These are phyloP conservation scores for Ustilago cynodontis DNA, from an alignment of 1,284 basidiomycete species.

Conservation along the genomic window DNA sequence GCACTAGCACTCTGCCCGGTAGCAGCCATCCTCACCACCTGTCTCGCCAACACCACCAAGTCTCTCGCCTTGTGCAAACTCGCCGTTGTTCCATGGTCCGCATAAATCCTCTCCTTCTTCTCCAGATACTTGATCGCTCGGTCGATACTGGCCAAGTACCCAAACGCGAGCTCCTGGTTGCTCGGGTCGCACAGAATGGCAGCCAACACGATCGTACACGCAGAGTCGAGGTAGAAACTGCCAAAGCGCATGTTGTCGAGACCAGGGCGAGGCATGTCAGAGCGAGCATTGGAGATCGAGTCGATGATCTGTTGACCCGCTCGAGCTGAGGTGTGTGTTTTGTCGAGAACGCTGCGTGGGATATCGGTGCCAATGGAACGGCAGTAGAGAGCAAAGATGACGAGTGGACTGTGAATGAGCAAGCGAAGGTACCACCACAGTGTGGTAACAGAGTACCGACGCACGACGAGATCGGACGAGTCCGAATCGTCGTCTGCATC, in stretches of 20 bases:
- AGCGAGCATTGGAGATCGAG: constrained; percentile 37
- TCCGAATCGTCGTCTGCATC: constrained; percentile 48
- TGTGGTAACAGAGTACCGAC: constrained; percentile 41
- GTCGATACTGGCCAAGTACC: constrained; percentile 44
- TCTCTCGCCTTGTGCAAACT: constrained; percentile 49
- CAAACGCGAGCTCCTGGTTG: constrained; percentile 46
- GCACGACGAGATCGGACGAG: constrained; percentile 45
- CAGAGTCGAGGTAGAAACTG: constrained; percentile 51
- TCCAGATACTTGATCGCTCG: constrained; percentile 51
- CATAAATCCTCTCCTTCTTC: constrained; percentile 46
- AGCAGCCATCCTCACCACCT: constrained; percentile 45
- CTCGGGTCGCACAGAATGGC: constrained; percentile 49
- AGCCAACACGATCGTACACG: constrained; percentile 44
- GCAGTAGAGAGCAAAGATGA: constrained; percentile 52
- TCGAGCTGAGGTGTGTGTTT: constrained; percentile 37
- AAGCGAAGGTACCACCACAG: constrained; percentile 53
- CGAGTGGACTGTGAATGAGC: constrained; percentile 42
- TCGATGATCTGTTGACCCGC: constrained; percentile 47
- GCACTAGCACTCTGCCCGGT: constrained; percentile 31
- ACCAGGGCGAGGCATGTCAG: constrained; percentile 41
- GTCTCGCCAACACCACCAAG: constrained; percentile 40
- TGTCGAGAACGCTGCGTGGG: constrained; percentile 40
- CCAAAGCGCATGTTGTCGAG: constrained; percentile 51
- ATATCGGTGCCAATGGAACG: constrained; percentile 43
- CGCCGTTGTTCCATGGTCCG: constrained; percentile 47